Base-by-base conservation (phyloP, 2,329 filamentous ascomycete genomes). In the Albifimbria verrucaria region DNA sequence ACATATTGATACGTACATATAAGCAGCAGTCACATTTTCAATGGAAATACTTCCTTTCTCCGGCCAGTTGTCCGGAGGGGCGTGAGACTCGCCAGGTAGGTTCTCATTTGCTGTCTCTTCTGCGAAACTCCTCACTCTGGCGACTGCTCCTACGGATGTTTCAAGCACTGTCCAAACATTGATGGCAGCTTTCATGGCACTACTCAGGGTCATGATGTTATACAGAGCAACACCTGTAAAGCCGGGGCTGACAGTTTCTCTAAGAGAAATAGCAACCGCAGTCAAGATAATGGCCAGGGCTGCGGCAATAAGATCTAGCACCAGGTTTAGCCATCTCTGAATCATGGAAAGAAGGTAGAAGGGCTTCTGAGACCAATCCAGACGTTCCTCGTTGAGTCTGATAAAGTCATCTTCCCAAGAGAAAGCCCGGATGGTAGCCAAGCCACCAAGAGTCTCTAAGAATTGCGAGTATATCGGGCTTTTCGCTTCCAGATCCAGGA, bases 401-500 rank as follows among this genome's bases (percentile, higher is more conserved):
- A 70, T 63, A 49, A 75, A 72, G 2, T 60, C 62, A 2, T 65
- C 57, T 43, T 73, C 63, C 79, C 79, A 82, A 7, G 72, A 70
- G 57, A 79, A 80, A 2, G 78, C 74, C 20, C 78, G 68, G 4
- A 82, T 69, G 0, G 77, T 80, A 0, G 67, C 66, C 2, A 81
- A 61, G 0, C 79, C 79, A 12, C 71, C 70, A 3, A 80, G 65
- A 3, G 70, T 73, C 53, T 80, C 77, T 7, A 72, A 68, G 15
- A 74, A 66, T 20, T 80, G 74, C 0, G 76, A 72, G 53, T 76
- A 80, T 1, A 82, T 66, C 1, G 77, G 76, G 0, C 71, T 70
- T 56, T 76, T 76, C 21, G 73, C 69, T 58, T 82, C 79, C 1
- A 82, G 64, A 49, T 82, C 80, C 21, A 82, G 68, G 24, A 78